These are phyloP conservation scores for Neolentinus lepideus DNA, from an alignment of 1,284 basidiomycete species.

Conservation along the genomic window DNA sequence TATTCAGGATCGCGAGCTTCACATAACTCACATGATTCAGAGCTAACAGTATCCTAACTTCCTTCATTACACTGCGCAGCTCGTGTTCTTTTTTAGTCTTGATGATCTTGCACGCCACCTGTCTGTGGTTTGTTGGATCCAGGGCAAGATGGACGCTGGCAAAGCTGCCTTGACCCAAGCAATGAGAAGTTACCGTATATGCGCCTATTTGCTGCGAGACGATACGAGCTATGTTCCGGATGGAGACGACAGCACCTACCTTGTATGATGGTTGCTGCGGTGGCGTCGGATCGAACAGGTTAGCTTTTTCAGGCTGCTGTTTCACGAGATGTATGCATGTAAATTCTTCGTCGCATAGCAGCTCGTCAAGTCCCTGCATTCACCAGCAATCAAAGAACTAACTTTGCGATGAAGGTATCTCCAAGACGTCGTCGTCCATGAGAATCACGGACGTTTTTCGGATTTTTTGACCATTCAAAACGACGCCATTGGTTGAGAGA, in stretches of 20 bases:
- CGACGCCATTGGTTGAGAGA: slow-evolving; percentile 69
- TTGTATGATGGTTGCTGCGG: slow-evolving; percentile 46
- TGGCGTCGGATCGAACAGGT: slow-evolving; percentile 55
- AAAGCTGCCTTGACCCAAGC: slow-evolving; percentile 74
- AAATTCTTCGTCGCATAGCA: slow-evolving; percentile 40
- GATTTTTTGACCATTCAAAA: slow-evolving; percentile 63
- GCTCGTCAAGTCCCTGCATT: slow-evolving; percentile 3
- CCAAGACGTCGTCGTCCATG: slow-evolving; percentile 65
- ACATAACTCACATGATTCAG: slow-evolving; percentile 55
- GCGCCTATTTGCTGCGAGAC: slow-evolving; percentile 40
- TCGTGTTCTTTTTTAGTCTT: slow-evolving; percentile 50
- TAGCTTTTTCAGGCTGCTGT: slow-evolving; percentile 40
- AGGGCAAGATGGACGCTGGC: slow-evolving; percentile 74
- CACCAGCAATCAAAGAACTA: slow-evolving; percentile 6
- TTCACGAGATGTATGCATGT: slow-evolving; percentile 54
- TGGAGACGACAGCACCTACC: slow-evolving; percentile 24
- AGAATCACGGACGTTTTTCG: slow-evolving; percentile 58
- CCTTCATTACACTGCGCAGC: slow-evolving; percentile 60
- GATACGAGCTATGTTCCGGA: background rate
- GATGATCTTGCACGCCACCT: slow-evolving; percentile 82
- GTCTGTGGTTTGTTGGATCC: slow-evolving; percentile 51
- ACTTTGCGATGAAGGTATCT: slow-evolving; percentile 63
- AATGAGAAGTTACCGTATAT: slow-evolving; percentile 67
- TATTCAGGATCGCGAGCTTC: slow-evolving; percentile 1
- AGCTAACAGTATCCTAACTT: slow-evolving; percentile 64